Base-by-base conservation (phyloP, 139 green algal genomes). In the Auxenochlorella protothecoides region DNA sequence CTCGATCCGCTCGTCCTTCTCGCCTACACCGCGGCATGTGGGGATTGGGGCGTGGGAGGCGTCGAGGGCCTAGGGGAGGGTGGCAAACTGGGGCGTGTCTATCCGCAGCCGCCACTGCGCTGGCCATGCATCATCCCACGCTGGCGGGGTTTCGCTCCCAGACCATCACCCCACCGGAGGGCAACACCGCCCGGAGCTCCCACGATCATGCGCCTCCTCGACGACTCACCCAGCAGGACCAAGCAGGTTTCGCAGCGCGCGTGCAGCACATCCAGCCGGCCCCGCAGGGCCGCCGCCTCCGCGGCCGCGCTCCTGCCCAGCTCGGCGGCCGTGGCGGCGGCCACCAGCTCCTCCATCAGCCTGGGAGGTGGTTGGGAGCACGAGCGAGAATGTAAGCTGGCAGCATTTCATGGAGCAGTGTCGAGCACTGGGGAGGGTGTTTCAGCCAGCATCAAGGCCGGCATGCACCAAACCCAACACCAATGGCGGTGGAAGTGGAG, bases 1-100 rank as follows among this genome's bases (percentile, higher is more conserved):
- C 68, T 96, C 92, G 67, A 97, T 71, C 76, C 80, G 78, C 84
- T 97, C 92, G 59, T 97, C 93, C 55, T 76, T 77, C 73, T 81
- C 79, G 4, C 65, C 55, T 68, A 61, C 60, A 74, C 6, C 10
- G 59, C 12, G n/a, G n/a, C 54, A 55, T 53, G 14, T 69, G 27
- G 51, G 52, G 63, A 3, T 10, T 62, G 57, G 57, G 10, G 57
- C 57, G 57, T 10, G 57, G 57, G 57, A 44, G 27, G 27, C 27
- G 27, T 44, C 27, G 27, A 44, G 27, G 27, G 27, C 27, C 27
- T 44, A 44, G 27, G 27, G 27, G 27, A 44, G 27, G 27, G 27
- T 44, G 27, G 27, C 1, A 44, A 44, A 2, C 27, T 44, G 27
- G 27, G 27, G 27, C 27, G 27, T 44, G 27, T 44, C 27, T 44